Base-by-base conservation (phyloP, 2,329 filamentous ascomycete species). In the Fonsecaea nubica region DNA sequence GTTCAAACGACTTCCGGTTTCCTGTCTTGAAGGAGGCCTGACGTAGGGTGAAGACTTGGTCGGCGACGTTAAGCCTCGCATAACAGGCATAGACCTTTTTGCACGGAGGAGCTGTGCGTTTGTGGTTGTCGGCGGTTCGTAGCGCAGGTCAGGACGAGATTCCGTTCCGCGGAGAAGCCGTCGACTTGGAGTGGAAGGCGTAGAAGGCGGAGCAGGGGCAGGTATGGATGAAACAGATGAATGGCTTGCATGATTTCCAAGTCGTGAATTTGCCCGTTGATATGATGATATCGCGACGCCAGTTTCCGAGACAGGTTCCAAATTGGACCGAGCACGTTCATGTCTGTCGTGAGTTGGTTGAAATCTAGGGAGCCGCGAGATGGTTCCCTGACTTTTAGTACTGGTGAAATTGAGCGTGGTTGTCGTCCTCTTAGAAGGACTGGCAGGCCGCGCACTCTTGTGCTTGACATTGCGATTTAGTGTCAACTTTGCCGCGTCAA, bases 291-390 rank as follows among this genome's bases (percentile, higher is more conserved):
- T 86, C 21, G 91, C 87, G 3, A 89, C 92, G 58, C 93, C 93
- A 71, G 89, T 93, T 79, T 98, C 94, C 45, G 92, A 96, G 5
- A 98, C 93, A 25, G 94, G 93, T 75, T 96, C 94, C n/a, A 98
- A 84, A 18, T 90, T 89, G 10, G 91, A 91, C 72, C 88, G 86
- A 4, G 89, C 86, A 61, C 90, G 85, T 74, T 92, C 90, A 77
- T 91, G 89, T 66, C 84, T 84, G 40, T 79, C 79, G 63, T 90
- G 84, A 12, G 66, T 57, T 35, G 66, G 65, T 58, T 69, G 67
- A 40, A 93, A 90, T 59, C 93, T 87, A 42, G 94, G 93, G 67
- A 97, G 90, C 64, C 93, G 89, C 38, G 93, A 95, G 53, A 79
- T 76, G 21, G 76, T 80, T 10, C 81, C 76, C 66, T 71, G 80